Conservation (phyloP, 2,329 filamentous ascomycete genomes). For the Chaetothyriales sp. region DNA sequence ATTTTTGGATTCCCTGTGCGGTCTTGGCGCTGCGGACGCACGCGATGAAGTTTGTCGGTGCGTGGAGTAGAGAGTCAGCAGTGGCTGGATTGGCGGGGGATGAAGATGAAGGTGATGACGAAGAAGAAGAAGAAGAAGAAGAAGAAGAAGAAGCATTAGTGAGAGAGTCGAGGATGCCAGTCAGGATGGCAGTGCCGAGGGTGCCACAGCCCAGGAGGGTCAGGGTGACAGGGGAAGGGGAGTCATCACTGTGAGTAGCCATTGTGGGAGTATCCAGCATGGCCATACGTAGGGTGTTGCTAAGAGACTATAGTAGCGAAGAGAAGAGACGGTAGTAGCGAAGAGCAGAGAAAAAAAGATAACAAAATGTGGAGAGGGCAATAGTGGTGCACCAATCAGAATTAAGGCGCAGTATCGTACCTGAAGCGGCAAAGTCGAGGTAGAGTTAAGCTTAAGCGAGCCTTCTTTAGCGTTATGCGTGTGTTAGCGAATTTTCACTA, state of each 20-base stretch:
- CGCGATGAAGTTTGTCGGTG: conserved; percentile 66
- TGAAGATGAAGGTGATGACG: conserved; percentile 33
- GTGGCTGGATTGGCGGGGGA: conserved; percentile 25
- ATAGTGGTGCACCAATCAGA: too few species aligned
- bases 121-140: conserved; percentile 22
- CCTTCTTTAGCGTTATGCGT: too few species aligned
- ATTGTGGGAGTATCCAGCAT: neutral
- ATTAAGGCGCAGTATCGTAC: too few species aligned
- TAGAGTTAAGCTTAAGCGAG: too few species aligned
- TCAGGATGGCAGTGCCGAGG: conserved; percentile 74
- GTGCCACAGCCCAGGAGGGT: conserved; percentile 72
- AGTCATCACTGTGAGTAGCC: neutral
- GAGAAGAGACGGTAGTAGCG: too few species aligned
- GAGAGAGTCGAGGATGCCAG: conserved; percentile 62
- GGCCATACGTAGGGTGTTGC: too few species aligned
- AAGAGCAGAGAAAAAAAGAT: too few species aligned
- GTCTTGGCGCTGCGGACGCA: conserved; percentile 61
- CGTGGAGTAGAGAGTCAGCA: conserved; percentile 35
- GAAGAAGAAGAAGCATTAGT: conserved; percentile 27
- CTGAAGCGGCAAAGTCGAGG: too few species aligned
- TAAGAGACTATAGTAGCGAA: too few species aligned
- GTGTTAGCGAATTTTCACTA: too few species aligned
- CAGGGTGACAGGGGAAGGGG: conserved; percentile 39
- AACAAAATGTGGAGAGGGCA: too few species aligned
- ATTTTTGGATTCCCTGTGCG: conserved; percentile 53